phyloP scores from a whole-genome alignment of 164 flowering plant species.

The Nelumbo lutea region DNA sequence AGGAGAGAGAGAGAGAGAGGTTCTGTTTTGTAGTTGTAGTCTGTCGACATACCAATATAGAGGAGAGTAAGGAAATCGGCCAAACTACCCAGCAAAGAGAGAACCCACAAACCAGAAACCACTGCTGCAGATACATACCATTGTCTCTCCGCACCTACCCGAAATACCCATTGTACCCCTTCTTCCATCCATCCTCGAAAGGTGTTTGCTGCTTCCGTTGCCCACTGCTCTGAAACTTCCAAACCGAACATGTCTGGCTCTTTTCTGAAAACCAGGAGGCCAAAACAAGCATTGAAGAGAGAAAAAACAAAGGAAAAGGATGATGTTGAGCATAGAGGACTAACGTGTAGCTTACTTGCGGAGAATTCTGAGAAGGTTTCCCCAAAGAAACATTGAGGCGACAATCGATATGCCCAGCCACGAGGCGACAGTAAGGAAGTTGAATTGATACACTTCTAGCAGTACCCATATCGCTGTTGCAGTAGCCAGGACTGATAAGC shows the following conservation, averaged over 20 bases:
- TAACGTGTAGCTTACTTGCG: constrained; percentile 28
- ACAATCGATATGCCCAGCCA: constrained; percentile 38
- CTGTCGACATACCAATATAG: constrained; percentile 29
- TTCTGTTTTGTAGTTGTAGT: too few relatives aligned
- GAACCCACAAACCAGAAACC: constrained; percentile 25
- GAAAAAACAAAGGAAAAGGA: neutral
- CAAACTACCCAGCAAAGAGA: constrained; percentile 32
- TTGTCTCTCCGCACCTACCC: constrained; percentile 34
- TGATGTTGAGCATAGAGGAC: neutral
- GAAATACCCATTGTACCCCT: constrained; percentile 34
- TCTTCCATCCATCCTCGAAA: constrained; percentile 22
- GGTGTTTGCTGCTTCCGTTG: constrained; percentile 8
- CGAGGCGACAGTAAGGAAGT: constrained; percentile 37
- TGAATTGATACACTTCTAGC: constrained; percentile 45
- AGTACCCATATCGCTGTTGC: constrained; percentile 42
- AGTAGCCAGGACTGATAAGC: constrained; percentile 14
- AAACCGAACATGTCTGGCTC: constrained; percentile 20
- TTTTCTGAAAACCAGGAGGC: constrained; percentile 26
- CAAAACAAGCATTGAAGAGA: neutral
- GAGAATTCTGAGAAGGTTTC: constrained; percentile 28
- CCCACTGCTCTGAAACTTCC: constrained; percentile 31
- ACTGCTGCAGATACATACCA: constrained; percentile 27
- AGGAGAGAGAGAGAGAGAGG: neutral
- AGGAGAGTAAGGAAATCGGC: constrained; percentile 38
- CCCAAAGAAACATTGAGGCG: constrained; percentile 34